Conservation (phyloP, 1,139 yeast species). For the Magnusiomyces magnusii region DNA sequence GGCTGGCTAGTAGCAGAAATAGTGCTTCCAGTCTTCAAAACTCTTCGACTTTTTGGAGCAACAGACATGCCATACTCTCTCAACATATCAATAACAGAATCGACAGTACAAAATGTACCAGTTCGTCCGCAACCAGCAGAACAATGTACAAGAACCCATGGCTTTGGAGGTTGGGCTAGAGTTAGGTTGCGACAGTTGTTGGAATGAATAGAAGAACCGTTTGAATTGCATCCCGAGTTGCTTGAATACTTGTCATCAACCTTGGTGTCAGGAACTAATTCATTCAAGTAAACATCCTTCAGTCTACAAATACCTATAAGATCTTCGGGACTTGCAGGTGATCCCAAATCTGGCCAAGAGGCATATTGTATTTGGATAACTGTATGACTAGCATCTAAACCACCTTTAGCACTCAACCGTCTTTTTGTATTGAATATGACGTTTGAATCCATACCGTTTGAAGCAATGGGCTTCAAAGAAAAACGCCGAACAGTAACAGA, state of each 20-base stretch:
- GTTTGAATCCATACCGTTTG: neutral
- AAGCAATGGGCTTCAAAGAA: slow-evolving; percentile 8
- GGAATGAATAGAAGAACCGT: neutral
- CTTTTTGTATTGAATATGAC: neutral
- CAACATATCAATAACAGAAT: slow-evolving; percentile 48
- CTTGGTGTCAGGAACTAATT: slow-evolving; percentile 8
- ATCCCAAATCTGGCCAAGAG: slow-evolving; percentile 79
- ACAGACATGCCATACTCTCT: slow-evolving; percentile 17
- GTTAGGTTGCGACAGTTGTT: neutral
- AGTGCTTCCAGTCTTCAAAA: neutral
- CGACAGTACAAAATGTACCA: slow-evolving; percentile 76
- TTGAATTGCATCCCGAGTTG: neutral
- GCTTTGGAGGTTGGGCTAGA: slow-evolving; percentile 30
- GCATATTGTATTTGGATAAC: slow-evolving; percentile 64
- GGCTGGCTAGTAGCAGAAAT: neutral
- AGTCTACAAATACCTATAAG: slow-evolving; percentile 46
- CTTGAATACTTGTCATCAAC: neutral
- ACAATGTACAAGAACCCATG: slow-evolving; percentile 59
- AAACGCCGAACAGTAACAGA: slow-evolving; percentile 21
- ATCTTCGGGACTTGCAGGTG: slow-evolving; percentile 48
- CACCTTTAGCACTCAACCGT: neutral
- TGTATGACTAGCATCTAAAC: slow-evolving; percentile 4
- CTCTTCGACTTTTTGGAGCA: neutral
- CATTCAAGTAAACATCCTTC: slow-evolving; percentile 33
- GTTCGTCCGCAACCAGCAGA: slow-evolving; percentile 94